Evolutionary conservation across 257 asterid genomes (phyloP).

Genomic region (Plantago elongata): DNA sequence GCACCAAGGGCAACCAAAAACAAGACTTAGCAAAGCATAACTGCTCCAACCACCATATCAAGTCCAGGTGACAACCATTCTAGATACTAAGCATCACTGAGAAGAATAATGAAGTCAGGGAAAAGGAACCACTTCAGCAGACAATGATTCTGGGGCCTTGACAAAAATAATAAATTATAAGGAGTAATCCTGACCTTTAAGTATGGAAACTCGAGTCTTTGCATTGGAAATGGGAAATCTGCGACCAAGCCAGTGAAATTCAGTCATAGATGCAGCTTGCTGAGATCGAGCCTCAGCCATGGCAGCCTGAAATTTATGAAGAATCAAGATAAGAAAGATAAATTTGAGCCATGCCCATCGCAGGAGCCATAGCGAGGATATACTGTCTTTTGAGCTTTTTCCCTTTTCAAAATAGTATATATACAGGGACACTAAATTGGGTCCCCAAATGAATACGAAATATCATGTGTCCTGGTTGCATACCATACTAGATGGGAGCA

Average conservation of each 20-base stretch:
- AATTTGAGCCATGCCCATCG: conserved; percentile 16
- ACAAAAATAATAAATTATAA: not conserved
- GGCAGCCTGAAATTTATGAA: conserved; percentile 62
- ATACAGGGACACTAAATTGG: no score
- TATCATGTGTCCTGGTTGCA: no score
- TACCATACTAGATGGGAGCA: not conserved
- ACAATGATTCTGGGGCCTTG: conserved; percentile 5
- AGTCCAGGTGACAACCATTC: conserved; percentile 14
- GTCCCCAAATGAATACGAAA: no score
- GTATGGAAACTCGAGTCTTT: conserved; percentile 82
- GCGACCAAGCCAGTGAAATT: conserved; percentile 88
- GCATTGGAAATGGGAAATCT: conserved; percentile 88
- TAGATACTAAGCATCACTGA: conserved; percentile 7
- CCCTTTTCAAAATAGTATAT: no score
- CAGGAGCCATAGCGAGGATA: conserved; percentile 1
- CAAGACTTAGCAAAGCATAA: conserved; percentile 9
- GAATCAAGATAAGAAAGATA: conserved; percentile 20
- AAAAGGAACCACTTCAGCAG: not conserved
- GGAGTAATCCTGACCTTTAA: conserved; percentile 62
- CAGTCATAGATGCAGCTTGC: conserved; percentile 97
- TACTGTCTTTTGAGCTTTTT: no score
- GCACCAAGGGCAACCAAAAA: conserved; percentile 5
- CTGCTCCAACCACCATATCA: not conserved
- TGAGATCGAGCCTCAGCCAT: conserved; percentile 98
- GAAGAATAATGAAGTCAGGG: not conserved